phyloP scores from a whole-genome alignment of 2,329 filamentous ascomycete genomes.

The Cytospora paraplurivora region DNA sequence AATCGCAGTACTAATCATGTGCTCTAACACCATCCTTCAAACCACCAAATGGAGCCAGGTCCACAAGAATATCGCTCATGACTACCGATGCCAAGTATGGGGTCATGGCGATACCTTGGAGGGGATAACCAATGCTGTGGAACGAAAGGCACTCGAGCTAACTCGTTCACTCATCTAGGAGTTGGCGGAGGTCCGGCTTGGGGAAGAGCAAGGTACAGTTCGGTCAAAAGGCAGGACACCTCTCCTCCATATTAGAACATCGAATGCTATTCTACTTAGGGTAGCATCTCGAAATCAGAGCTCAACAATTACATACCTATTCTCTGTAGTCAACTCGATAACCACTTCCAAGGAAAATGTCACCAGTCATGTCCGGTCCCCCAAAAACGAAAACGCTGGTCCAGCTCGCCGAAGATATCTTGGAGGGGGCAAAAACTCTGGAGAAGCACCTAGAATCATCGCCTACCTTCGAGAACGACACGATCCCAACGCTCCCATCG shows the following conservation, averaged over 20 bases:
- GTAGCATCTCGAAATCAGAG: too few species aligned
- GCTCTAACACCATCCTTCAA: too few species aligned
- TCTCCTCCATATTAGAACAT: too few species aligned
- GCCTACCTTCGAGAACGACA: conserved; percentile 4
- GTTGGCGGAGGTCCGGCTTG: background rate
- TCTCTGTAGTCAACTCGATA: background rate
- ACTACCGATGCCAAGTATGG: too few species aligned
- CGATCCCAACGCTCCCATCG: background rate
- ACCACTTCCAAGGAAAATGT: background rate
- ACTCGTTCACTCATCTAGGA: too few species aligned
- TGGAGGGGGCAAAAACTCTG: background rate
- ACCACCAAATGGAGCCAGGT: too few species aligned
- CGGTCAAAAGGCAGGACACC: too few species aligned
- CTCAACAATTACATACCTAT: too few species aligned
- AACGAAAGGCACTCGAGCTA: too few species aligned
- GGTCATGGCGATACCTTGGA: too few species aligned
- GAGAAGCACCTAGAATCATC: background rate
- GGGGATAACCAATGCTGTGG: too few species aligned
- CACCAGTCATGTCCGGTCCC: background rate
- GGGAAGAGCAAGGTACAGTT: background rate
- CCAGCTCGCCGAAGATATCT: background rate
- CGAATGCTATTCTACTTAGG: background rate
- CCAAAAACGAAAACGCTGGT: conserved; percentile 1
- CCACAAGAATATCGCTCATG: too few species aligned
- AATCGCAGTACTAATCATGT: background rate